Conservation (phyloP, 257 asterid species). For the Asclepias syriaca region DNA sequence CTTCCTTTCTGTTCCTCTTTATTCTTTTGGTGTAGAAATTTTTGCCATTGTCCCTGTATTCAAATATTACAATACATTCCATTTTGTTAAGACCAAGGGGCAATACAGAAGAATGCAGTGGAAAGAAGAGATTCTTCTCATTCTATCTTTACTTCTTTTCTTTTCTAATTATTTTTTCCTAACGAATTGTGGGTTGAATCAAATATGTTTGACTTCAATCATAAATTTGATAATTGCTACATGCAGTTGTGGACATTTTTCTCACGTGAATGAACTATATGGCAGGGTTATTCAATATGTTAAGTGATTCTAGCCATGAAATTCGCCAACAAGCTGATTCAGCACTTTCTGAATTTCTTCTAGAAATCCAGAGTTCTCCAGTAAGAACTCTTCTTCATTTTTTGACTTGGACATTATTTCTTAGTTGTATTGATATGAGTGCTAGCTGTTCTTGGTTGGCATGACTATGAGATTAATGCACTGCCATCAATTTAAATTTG, state of each 20-base stretch:
- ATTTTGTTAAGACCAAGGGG: neutral
- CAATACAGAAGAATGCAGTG: neutral
- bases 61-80: neutral
- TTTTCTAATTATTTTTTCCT: neutral
- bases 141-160: neutral
- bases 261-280: constrained; percentile 19
- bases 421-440: neutral
- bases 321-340: constrained; percentile 99
- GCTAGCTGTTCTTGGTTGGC: constrained; percentile 3
- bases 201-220: neutral
- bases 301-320: constrained; percentile 95
- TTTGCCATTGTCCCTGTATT: neutral
- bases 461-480: neutral
- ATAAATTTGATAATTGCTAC: neutral
- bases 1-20: neutral
- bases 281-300: constrained; percentile 96
- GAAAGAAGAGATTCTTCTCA: neutral
- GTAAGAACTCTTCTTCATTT: constrained; percentile 46
- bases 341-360: constrained; percentile 97
- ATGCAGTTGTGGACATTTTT: neutral
- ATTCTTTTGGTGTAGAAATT: neutral
- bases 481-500: neutral
- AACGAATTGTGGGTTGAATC: neutral
- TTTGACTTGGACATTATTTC: constrained; percentile 6
- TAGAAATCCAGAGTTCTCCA: constrained; percentile 98